phyloP scores from a whole-genome alignment of 352 stramenopile genomes.

The Phytophthora ohioensis region DNA sequence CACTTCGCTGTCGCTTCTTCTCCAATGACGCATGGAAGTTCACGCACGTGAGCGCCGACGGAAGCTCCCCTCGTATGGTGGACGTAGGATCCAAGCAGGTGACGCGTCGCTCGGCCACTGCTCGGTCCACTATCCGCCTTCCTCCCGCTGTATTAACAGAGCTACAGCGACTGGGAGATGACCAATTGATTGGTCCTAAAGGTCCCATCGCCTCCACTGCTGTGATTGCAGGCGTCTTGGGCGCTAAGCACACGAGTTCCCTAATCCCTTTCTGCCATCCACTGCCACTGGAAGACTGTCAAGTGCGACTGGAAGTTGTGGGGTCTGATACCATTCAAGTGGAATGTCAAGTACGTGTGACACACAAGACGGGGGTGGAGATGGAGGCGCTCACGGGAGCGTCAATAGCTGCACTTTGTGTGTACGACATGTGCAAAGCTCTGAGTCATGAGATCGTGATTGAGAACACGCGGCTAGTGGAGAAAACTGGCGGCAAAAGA shows the following conservation, averaged over 20 bases:
- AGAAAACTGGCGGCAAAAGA: slow-evolving; percentile 94
- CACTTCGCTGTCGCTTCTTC: slow-evolving; percentile 2
- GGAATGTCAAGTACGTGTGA: slow-evolving; percentile 91
- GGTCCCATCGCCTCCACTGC: slow-evolving; percentile 93
- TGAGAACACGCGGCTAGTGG: slow-evolving; percentile 86
- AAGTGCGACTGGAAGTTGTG: slow-evolving; percentile 84
- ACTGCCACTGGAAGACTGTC: slow-evolving; percentile 91
- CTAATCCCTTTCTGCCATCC: slow-evolving; percentile 96
- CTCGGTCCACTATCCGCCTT: slow-evolving; percentile 88
- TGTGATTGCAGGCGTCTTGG: slow-evolving; percentile 93
- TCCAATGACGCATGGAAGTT: slow-evolving; percentile 47
- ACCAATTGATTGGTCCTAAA: slow-evolving; percentile 77
- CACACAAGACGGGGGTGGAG: slow-evolving; percentile 95
- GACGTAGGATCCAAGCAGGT: slow-evolving; percentile 90
- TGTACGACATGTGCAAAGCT: slow-evolving; percentile 99
- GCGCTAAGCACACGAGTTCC: slow-evolving; percentile 93
- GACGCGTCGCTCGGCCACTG: slow-evolving; percentile 84
- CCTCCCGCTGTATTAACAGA: slow-evolving; percentile 81
- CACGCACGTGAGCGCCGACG: slow-evolving; percentile 61
- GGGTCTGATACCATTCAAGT: slow-evolving; percentile 74
- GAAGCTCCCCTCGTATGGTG: slow-evolving; percentile 85
- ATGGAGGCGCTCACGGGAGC: slow-evolving; percentile 96
- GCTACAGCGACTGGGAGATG: slow-evolving; percentile 49
- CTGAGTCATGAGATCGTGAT: slow-evolving; percentile 97
- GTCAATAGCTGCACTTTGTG: slow-evolving; percentile 94